phyloP scores from a whole-genome alignment of 176 grass and related monocot genomes.

The Poa pratensis region DNA sequence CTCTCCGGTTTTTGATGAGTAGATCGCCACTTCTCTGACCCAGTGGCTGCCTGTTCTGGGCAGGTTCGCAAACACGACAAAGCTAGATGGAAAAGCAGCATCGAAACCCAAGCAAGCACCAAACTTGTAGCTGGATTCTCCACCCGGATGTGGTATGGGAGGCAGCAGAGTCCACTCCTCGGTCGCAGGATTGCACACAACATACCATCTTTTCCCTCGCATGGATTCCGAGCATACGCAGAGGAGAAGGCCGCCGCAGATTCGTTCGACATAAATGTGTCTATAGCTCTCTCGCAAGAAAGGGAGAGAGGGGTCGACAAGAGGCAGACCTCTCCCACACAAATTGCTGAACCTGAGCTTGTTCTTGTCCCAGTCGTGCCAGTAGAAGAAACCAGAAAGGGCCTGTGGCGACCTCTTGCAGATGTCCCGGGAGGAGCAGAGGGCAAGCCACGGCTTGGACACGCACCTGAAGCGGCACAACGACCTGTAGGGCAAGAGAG shows the following conservation, averaged over 20 bases:
- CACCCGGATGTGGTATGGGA: background rate
- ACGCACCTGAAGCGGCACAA: conserved; percentile 3
- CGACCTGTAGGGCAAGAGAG: background rate
- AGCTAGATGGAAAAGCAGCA: background rate
- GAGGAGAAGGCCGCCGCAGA: background rate
- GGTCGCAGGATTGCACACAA: background rate
- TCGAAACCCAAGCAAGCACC: background rate
- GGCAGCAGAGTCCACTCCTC: background rate
- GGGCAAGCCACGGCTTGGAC: background rate
- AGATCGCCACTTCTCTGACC: background rate
- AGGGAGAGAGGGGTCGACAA: background rate
- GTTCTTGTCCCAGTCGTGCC: no score
- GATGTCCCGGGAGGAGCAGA: background rate
- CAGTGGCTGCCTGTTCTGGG: background rate
- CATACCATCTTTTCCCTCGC: background rate
- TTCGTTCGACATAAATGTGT: background rate
- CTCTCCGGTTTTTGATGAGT: background rate
- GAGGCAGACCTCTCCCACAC: background rate
- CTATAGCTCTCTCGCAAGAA: background rate
- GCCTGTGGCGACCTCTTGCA: background rate
- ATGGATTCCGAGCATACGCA: background rate
- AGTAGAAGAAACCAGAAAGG: background rate
- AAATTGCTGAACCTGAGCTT: background rate
- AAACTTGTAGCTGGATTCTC: background rate
- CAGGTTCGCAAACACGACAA: background rate